Base-by-base conservation (phyloP, 768 basidiomycete genomes). In the Calocera viscosa region DNA sequence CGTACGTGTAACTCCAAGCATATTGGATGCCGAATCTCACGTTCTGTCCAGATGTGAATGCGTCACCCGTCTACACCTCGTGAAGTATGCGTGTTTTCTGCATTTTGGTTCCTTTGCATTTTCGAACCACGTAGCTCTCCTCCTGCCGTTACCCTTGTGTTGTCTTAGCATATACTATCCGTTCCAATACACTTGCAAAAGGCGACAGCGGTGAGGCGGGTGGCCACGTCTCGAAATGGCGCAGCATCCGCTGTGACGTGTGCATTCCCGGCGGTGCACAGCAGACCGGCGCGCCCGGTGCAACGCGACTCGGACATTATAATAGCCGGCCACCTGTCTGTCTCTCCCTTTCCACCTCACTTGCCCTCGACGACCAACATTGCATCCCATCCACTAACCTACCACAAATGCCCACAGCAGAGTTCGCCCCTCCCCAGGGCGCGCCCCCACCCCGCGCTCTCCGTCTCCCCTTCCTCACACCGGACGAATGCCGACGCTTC, bases 1-100 rank as follows among this genome's bases (percentile, higher is more conserved):
- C 79, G 92, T 94, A 75, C 72, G 89, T 60, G 53, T n/a, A n/a
- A n/a, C n/a, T n/a, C n/a, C 53, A 32, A 8, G 2, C 26, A 60
- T 28, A 28, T 2, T 5, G 5, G 5, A 32, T 11, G 14, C 19
- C 16, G 24, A 8, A 28, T 16, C 30, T 60, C 14, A 60, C 30
- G 2, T 19, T 60, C 19, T 12, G 7, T 16, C 10, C 22, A 60
- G 53, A 60, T 60, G 53, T 60, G 19, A 60, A 60, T 10, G 26
- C 30, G 43, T 38, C 3, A 47, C 5, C 16, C 43, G 19, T 47
- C 19, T 8, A 40, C 39, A 19, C 11, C 35, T 14, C 35, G 5
- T 38, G 35, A 38, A 38, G 35, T 38, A 14, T 38, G 35, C 5
- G 35, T 14, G 35, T 38, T 5, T 38, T 38, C 35, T 5, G 35